Percentiles rank a stretch among this genome's conserved stretches.
phyloP scores from a whole-genome alignment of 768 basidiomycete species.

The Podaxis sp. region DNA sequence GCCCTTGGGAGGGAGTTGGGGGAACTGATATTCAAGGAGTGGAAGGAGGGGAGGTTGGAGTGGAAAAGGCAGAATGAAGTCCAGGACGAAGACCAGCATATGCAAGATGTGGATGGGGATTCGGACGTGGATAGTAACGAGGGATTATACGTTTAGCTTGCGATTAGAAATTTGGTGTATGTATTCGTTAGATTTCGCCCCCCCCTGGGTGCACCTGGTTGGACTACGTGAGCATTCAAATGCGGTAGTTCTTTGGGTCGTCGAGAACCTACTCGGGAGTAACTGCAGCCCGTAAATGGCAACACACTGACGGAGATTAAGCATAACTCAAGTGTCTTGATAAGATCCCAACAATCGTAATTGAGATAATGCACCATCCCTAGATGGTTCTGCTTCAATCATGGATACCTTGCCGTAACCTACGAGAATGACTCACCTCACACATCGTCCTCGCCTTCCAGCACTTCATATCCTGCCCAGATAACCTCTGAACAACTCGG shows the following conservation, averaged over 20 bases:
- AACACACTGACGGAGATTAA: too few species aligned
- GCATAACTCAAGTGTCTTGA: too few species aligned
- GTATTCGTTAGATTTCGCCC: neutral
- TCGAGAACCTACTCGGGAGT: neutral
- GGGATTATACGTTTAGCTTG: conserved; percentile 7
- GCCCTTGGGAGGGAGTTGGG: conserved; percentile 69
- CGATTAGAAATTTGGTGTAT: neutral
- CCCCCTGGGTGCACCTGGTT: neutral
- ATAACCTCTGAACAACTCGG: conserved; percentile 77
- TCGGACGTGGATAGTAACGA: conserved; percentile 12
- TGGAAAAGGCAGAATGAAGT: conserved; percentile 10
- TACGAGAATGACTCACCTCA: neutral
- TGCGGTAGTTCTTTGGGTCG: neutral
- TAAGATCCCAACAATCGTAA: too few species aligned
- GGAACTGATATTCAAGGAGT: conserved; percentile 49
- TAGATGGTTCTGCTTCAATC: neutral
- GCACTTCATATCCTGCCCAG: conserved; percentile 81
- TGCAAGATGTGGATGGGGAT: neutral
- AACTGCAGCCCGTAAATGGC: neutral
- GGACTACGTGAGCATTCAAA: neutral
- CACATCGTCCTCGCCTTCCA: conserved; percentile 20
- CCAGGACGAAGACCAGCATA: neutral
- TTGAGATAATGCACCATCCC: too few species aligned
- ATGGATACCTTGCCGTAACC: neutral
- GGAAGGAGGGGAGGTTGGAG: conserved; percentile 50